Base-by-base conservation (phyloP, 495 filamentous ascomycete genomes). In the Hapsidospora chrysogenum region DNA sequence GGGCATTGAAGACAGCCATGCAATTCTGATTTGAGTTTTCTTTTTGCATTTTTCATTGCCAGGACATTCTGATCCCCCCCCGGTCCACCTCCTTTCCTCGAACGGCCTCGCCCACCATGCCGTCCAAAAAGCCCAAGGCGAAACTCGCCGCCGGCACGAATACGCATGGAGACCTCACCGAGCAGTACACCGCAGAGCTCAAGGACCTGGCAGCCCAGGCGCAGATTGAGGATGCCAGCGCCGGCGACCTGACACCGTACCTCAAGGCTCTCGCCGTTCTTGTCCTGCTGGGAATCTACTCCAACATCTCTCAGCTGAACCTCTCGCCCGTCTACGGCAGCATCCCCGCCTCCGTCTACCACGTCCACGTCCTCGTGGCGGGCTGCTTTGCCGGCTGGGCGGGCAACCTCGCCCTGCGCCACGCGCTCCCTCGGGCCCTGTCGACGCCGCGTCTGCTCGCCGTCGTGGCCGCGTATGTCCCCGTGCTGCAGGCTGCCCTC, bases 241-340 rank as follows among this genome's bases (percentile, higher is more conserved):
- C 31, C 6, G 39, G 55, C 6, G 58, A 66, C 36, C 50, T 51
- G 18, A 40, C 48, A n/a, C 35, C 61, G 43, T 64, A 65, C 32
- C 41, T 49, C 37, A 51, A 50, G 36, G 43, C 53, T 1, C 23
- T 43, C 16, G 43, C 48, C 21, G 52, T 85, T 33, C 64, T 92
- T 40, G 40, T 68, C 16, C 66, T 89, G 29, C 66, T 75, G n/a
- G 85, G 80, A 1, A 50, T 78, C 30, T 78, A 70, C 40, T 81
- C 83, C 15, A 74, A 73, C 36, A 70, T 83, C 35, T 89, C 83
- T 17, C 65, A 78, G 43, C 58, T 83, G 41, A 72, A 66, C 4
- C 56, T 96, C 22, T 76, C 81, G 15, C 89, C 87, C 2, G 78
- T 86, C 15, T 96, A 92, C 57, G 87, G 87, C 16, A 69, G 75